Percentiles rank a stretch among this genome's conserved stretches.
Evolutionary conservation across 2,329 filamentous ascomycete genomes (phyloP).

Genomic region (Apiospora koreana): DNA sequence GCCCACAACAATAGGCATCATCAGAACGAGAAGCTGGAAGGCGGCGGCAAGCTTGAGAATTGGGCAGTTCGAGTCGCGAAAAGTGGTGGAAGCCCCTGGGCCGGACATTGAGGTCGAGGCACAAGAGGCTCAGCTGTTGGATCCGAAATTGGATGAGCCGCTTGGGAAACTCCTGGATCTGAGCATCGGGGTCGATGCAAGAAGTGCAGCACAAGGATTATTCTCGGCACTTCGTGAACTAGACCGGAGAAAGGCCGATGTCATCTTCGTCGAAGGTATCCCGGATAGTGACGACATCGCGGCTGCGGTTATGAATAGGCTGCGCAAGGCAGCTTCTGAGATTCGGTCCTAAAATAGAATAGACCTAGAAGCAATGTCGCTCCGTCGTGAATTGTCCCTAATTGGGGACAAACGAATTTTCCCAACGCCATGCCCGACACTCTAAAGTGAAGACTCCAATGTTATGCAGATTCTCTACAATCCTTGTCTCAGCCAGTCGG

Average conservation of each 20-base stretch:
- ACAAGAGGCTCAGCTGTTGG: constrained; percentile 40
- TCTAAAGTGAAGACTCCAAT: constrained; percentile 22
- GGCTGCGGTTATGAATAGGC: constrained; percentile 81
- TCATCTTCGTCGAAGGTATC: constrained; percentile 91
- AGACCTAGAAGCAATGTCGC: constrained; percentile 21
- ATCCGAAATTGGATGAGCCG: constrained; percentile 29
- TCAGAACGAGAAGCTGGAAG: constrained; percentile 58
- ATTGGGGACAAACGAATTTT: constrained; percentile 24
- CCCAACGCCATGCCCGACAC: constrained; percentile 13
- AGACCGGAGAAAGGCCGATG: constrained; percentile 75
- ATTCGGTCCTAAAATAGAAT: constrained; percentile 45
- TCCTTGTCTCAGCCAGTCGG: constrained; percentile 87
- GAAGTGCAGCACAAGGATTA: constrained; percentile 79
- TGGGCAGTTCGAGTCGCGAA: constrained; percentile 31
- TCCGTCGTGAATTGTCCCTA: constrained; percentile 23
- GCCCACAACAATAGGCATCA: constrained; percentile 46
- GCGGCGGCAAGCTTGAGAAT: constrained; percentile 42
- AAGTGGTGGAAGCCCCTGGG: constrained; percentile 23
- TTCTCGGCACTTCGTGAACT: constrained; percentile 87
- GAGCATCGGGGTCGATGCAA: constrained; percentile 68
- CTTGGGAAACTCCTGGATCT: constrained; percentile 64
- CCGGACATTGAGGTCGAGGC: constrained; percentile 38
- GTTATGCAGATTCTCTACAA: constrained; percentile 40
- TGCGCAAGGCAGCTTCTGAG: constrained; percentile 74
- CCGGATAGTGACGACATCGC: constrained; percentile 78